Evolutionary conservation across 108 stramenopile species (phyloP).

Genomic region (Cyclotella distinguenda): DNA sequence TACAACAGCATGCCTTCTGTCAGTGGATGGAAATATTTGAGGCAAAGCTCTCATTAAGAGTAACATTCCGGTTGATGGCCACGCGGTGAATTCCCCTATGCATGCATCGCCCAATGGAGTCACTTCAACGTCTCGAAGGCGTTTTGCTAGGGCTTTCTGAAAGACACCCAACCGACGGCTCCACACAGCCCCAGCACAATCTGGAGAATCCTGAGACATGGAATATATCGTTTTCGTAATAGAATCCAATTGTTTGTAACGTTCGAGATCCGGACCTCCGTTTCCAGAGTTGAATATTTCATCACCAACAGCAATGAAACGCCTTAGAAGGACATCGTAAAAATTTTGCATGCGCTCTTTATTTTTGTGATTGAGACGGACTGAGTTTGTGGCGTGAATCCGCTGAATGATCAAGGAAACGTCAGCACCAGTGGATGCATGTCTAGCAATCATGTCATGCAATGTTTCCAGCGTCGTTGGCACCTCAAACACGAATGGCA

Average conservation of each 20-base stretch:
- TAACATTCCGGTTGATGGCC: slow-evolving; percentile 87
- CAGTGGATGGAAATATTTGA: slow-evolving; percentile 91
- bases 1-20: slow-evolving; percentile 87
- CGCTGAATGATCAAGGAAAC: slow-evolving; percentile 82
- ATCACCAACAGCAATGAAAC: slow-evolving; percentile 89
- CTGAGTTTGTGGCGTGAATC: slow-evolving; percentile 79
- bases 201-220: slow-evolving; percentile 87
- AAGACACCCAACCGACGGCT: slow-evolving; percentile 76
- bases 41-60: slow-evolving; percentile 78
- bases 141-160: slow-evolving; percentile 85
- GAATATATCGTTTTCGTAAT: slow-evolving; percentile 70
- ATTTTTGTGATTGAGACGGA: slow-evolving; percentile 83
- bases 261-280: slow-evolving; percentile 74
- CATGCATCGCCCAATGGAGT: slow-evolving; percentile 53
- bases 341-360: slow-evolving; percentile 93
- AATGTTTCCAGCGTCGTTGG: slow-evolving; percentile 87
- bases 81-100: slow-evolving; percentile 61
- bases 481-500: slow-evolving; percentile 92
- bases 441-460: slow-evolving; percentile 78
- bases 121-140: slow-evolving; percentile 68
- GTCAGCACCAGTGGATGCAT: slow-evolving; percentile 80
- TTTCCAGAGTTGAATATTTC: slow-evolving; percentile 70
- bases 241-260: slow-evolving; percentile 69
- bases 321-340: slow-evolving; percentile 88
- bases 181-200: slow-evolving; percentile 84